These are phyloP conservation scores for Diaporthe ilicicola DNA, from an alignment of 2,329 filamentous ascomycete species.

Conservation along the genomic window DNA sequence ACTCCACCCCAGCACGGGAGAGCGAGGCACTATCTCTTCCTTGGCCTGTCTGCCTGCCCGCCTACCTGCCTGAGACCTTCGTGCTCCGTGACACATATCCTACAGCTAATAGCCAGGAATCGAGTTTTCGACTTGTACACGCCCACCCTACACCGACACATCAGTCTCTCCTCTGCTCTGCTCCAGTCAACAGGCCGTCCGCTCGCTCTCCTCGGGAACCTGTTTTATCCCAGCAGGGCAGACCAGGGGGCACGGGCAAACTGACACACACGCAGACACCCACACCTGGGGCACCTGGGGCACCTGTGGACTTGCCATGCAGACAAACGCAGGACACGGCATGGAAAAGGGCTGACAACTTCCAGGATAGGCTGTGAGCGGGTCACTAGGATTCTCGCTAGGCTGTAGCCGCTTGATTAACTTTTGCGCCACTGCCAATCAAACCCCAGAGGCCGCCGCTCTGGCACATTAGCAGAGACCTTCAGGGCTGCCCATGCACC, in stretches of 20 bases:
- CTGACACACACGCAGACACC: slow-evolving; percentile 14
- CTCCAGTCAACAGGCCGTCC: neutral
- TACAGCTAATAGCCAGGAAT: slow-evolving; percentile 2
- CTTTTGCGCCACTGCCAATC: slow-evolving; percentile 19
- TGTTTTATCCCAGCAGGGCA: slow-evolving; percentile 16
- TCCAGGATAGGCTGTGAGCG: slow-evolving; percentile 23
- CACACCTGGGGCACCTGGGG: slow-evolving; percentile 3
- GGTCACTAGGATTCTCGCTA: slow-evolving; percentile 26
- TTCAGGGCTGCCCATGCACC: slow-evolving; percentile 7
- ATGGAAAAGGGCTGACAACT: slow-evolving; percentile 21
- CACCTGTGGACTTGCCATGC: neutral
- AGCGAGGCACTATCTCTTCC: neutral
- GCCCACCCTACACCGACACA: slow-evolving; percentile 4
- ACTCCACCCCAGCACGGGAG: neutral
- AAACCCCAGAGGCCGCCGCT: slow-evolving; percentile 6
- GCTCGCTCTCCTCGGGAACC: slow-evolving; percentile 4
- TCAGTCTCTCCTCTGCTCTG: slow-evolving; percentile 9
- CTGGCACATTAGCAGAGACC: slow-evolving; percentile 18
- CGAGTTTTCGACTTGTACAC: neutral
- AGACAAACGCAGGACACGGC: slow-evolving; percentile 21
- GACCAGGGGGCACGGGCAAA: slow-evolving; percentile 4
- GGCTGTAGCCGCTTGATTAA: slow-evolving; percentile 29
- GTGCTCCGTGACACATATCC: slow-evolving; percentile 22
- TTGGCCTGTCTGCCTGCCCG: neutral
- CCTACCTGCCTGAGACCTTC: slow-evolving; percentile 22